phyloP scores from a whole-genome alignment of 2,329 filamentous ascomycete genomes.

The Amauroascus niger region DNA sequence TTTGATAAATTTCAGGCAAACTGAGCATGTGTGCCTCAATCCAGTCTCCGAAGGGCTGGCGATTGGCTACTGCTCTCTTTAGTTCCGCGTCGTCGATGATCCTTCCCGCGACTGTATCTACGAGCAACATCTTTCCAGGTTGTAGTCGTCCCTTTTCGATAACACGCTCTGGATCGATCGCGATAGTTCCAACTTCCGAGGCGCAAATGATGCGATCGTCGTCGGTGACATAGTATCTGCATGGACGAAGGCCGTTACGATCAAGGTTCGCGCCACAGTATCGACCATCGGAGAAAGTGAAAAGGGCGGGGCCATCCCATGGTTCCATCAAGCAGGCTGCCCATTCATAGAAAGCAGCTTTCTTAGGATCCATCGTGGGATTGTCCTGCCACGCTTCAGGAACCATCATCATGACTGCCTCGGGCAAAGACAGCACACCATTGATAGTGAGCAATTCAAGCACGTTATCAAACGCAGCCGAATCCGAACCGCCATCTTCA shows the following conservation, averaged over 20 bases:
- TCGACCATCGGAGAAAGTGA: constrained; percentile 91
- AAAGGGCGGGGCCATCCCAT: constrained; percentile 92
- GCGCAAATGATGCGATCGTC: constrained; percentile 96
- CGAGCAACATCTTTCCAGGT: constrained; percentile 89
- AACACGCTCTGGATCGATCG: constrained; percentile 78
- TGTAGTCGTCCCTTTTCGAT: constrained; percentile 89
- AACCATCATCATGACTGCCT: constrained; percentile 98
- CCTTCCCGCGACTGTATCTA: constrained; percentile 80
- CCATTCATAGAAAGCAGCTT: constrained; percentile 97
- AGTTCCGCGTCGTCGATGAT: constrained; percentile 92
- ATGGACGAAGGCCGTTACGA: constrained; percentile 87
- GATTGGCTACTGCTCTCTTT: constrained; percentile 76
- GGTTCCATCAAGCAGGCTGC: constrained; percentile 98
- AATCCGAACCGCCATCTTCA: constrained; percentile 93
- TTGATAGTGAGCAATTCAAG: constrained; percentile 90
- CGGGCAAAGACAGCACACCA: constrained; percentile 84
- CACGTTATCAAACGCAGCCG: constrained; percentile 94
- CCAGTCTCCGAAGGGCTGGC: constrained; percentile 82
- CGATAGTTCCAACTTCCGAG: constrained; percentile 89
- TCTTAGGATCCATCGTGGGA: constrained; percentile 79
- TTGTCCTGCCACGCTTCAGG: constrained; percentile 98
- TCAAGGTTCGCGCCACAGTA: constrained; percentile 97
- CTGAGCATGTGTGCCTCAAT: constrained; percentile 76
- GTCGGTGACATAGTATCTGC: constrained; percentile 92
- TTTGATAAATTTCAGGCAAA: constrained; percentile 60